phyloP scores from a whole-genome alignment of 179 eudicot species.

The Camellia oleifera region DNA sequence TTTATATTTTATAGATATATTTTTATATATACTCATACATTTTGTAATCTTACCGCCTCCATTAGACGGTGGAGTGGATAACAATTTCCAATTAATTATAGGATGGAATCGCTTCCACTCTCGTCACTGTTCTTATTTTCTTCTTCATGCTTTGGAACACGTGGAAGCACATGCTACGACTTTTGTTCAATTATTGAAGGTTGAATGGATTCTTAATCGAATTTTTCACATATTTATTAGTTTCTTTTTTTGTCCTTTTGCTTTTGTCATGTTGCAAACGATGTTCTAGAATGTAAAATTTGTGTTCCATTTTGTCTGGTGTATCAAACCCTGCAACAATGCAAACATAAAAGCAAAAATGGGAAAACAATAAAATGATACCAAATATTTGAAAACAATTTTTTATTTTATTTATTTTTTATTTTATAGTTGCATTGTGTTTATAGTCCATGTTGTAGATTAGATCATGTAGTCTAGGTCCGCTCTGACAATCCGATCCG shows the following conservation, averaged over 20 bases:
- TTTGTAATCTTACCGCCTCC: too few species aligned
- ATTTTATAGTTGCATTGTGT: too few species aligned
- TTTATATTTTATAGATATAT: too few species aligned
- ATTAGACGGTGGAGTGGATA: too few species aligned
- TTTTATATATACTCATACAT: too few species aligned
- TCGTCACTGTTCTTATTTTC: neutral
- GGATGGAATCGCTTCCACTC: neutral
- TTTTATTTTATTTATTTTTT: too few species aligned
- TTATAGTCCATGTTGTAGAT: too few species aligned
- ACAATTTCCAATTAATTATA: neutral
- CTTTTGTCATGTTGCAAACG: neutral
- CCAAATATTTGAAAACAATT: too few species aligned
- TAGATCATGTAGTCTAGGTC: too few species aligned
- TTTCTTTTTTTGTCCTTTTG: neutral
- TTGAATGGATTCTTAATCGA: neutral
- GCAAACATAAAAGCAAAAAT: too few species aligned
- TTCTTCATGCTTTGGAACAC: neutral
- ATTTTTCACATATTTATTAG: neutral
- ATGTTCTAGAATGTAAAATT: neutral
- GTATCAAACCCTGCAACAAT: neutral
- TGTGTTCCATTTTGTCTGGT: neutral
- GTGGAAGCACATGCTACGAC: slow-evolving; percentile 7
- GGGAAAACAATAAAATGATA: too few species aligned
- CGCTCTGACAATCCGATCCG: too few species aligned
- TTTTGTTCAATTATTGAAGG: slow-evolving; percentile 1